phyloP scores from a whole-genome alignment of 257 asterid species.

The Solanum pimpinellifolium region DNA sequence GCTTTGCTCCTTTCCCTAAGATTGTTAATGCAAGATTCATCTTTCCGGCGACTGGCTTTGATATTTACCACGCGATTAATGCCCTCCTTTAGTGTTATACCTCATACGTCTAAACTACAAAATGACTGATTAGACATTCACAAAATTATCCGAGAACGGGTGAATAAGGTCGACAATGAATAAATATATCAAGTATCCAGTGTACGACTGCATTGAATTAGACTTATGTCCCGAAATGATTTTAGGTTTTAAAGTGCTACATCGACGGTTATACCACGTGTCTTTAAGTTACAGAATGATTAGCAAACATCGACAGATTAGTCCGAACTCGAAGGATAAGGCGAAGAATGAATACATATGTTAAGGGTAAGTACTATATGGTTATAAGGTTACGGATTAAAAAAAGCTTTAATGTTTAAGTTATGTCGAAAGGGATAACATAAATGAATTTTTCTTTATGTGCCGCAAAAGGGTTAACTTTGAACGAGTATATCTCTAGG shows the following conservation, averaged over 20 bases:
- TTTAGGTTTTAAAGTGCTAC: not conserved
- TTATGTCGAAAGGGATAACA: not conserved
- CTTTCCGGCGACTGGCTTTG: not conserved
- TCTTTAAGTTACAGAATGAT: not conserved
- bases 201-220: not conserved
- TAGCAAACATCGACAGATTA: not conserved
- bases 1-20: not conserved
- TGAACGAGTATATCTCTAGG: not conserved
- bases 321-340: not conserved
- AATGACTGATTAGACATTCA: too few relatives aligned
- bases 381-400: not conserved
- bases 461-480: not conserved
- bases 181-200: not conserved
- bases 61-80: not conserved
- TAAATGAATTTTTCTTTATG: not conserved
- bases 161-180: not conserved
- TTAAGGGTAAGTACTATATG: not conserved
- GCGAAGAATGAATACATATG: not conserved
- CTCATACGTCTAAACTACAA: not conserved
- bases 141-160: not conserved
- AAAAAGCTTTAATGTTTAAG: not conserved
- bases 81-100: not conserved
- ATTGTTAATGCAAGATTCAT: not conserved
- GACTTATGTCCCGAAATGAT: not conserved
- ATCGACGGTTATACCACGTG: not conserved